phyloP scores from a whole-genome alignment of 208 protist genomes.

The Crithidia bombi region DNA sequence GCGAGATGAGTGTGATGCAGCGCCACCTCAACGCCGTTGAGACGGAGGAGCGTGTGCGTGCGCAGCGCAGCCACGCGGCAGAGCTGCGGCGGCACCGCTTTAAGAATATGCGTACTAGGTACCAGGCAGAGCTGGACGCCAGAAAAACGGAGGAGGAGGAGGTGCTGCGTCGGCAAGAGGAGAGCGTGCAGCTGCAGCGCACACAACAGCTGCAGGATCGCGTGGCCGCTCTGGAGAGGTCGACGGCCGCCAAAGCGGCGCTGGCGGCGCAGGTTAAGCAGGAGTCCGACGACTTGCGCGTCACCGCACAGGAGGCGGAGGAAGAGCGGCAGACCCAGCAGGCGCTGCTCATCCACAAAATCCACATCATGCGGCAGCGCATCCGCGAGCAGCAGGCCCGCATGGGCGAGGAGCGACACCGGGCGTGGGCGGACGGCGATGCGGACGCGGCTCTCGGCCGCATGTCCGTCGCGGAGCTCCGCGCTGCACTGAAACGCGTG shows the following conservation, averaged over 20 bases:
- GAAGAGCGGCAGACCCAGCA: constrained; percentile 46
- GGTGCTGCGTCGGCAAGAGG: constrained; percentile 15
- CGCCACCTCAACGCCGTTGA: constrained; percentile 51
- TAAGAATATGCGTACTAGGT: constrained; percentile 22
- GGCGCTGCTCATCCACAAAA: constrained; percentile 65
- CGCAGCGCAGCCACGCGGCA: constrained; percentile 23
- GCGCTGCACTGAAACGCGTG: constrained; percentile 28
- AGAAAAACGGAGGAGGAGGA: constrained; percentile 16
- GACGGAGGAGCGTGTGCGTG: constrained; percentile 33
- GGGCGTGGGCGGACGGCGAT: constrained; percentile 20
- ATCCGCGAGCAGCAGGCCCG: constrained; percentile 41
- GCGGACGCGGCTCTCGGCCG: constrained; percentile 27
- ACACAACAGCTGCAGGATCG: constrained; percentile 35
- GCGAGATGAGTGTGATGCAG: constrained; percentile 35
- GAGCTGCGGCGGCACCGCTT: constrained; percentile 29
- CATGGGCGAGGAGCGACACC: constrained; percentile 29
- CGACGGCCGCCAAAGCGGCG: constrained; percentile 27
- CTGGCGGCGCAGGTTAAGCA: constrained; percentile 42
- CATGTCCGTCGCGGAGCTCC: constrained; percentile 37
- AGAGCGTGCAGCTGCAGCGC: constrained; percentile 36
- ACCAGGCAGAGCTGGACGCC: constrained; percentile 21
- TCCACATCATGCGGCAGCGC: constrained; percentile 57
- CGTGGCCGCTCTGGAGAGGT: constrained; percentile 34
- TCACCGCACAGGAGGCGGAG: constrained; percentile 40
- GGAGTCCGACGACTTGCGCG: constrained; percentile 45